Base-by-base conservation (phyloP, 495 filamentous ascomycete genomes). In the Delitschia confertaspora region DNA sequence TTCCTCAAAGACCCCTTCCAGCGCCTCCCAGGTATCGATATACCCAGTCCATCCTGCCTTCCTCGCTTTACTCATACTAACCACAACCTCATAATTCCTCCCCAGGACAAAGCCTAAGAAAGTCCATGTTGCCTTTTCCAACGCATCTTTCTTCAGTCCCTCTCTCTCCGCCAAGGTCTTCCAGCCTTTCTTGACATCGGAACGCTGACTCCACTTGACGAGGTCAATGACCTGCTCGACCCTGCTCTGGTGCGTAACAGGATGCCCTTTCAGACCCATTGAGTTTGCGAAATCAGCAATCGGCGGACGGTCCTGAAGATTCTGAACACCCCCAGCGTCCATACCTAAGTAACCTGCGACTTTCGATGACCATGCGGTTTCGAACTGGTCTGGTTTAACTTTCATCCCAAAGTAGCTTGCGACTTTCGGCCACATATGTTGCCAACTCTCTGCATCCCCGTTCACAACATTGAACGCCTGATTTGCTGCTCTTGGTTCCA, bases 31-130 rank as follows among this genome's bases (percentile, higher is more conserved):
- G 6, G 70, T 70, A 58, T 75, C 74, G 13, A 54, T 40, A 55
- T 69, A 72, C 26, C 67, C 66, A 4, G 56, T 66, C 66, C 66
- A 74, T 9, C 68, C 70, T 22, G 60, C 34, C 58, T 66, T 69
- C 48, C 73, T 65, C 9, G 75, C 74, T 56, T 78, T 79, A 42
- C 68, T 73, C 72, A 79, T 76, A 42, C 62, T 72, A 20, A 65
- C 50, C 16, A 78, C 64, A 27, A 71, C 13, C 52, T 67, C 61
- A 34, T 64, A 78, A 30, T 68, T 63, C 35, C 74, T 55, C 2
- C 72, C 73, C 19, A 79, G 53, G 4, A 70, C 57, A 38, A 74
- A 74, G 1, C 60, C 66, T 33, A 69, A 17, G 47, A 77, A 77
- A 0, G 44, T 60, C 74, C 74, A 78, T 0, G 73, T 76, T n/a